phyloP scores from a whole-genome alignment of 495 filamentous ascomycete genomes.

The Xylaria intraflava region DNA sequence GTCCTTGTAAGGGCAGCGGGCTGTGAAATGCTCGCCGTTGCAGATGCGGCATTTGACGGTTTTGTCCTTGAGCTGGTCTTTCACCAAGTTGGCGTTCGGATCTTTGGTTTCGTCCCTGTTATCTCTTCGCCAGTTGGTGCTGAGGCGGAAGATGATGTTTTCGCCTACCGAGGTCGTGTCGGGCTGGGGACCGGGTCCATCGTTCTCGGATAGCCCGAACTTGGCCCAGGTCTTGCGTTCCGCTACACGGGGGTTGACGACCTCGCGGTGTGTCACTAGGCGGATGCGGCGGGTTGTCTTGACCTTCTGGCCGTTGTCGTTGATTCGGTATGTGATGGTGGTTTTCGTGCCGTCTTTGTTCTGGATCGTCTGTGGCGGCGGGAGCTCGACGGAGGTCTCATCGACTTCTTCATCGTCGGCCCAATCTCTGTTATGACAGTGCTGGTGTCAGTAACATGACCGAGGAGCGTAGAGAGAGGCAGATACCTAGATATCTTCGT shows the following conservation, averaged over 20 bases:
- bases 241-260: conserved; percentile 93
- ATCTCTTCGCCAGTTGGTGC: conserved; percentile 82
- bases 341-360: conserved; percentile 99
- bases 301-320: conserved; percentile 90
- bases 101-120: conserved; percentile 71
- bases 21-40: conserved; percentile 96
- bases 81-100: conserved; percentile 72
- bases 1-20: conserved; percentile 72
- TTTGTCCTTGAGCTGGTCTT: conserved; percentile 93
- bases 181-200: conserved; percentile 61
- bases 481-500: conserved; percentile 9
- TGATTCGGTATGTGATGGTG: conserved; percentile 79
- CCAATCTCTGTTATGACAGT: conserved; percentile 56
- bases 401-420: conserved; percentile 92
- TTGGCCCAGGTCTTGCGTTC: conserved; percentile 88
- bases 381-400: conserved; percentile 72
- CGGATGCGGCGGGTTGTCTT: conserved; percentile 93
- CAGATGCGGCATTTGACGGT: conserved; percentile 99
- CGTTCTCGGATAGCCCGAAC: conserved; percentile 66
- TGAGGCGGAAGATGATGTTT: conserved; percentile 93
- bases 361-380: conserved; percentile 73
- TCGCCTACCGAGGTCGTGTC: conserved; percentile 95
- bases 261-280: conserved; percentile 77
- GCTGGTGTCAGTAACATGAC: neutral
- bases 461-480: neutral